phyloP scores from a whole-genome alignment of 2,329 filamentous ascomycete genomes.

The Pseudopithomyces chartarum region DNA sequence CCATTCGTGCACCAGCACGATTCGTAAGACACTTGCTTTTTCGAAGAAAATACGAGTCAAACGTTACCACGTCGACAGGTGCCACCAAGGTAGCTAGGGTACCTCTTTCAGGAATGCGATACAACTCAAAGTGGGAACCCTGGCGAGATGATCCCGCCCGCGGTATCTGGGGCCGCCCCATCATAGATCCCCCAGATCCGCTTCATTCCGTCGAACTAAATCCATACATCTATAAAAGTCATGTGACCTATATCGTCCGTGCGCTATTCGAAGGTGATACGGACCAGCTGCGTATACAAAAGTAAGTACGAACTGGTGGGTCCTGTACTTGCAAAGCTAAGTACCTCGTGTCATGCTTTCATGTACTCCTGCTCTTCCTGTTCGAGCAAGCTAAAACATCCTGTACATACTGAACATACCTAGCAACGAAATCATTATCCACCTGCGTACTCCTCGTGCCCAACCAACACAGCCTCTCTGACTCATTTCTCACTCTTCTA shows the following conservation, averaged over 20 bases:
- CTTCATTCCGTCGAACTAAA: background rate
- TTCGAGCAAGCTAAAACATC: background rate
- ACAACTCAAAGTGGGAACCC: background rate
- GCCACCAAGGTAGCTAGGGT: background rate
- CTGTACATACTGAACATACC: background rate
- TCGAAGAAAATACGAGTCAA: background rate
- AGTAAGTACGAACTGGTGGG: conserved; percentile 1
- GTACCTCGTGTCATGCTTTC: background rate
- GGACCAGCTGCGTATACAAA: background rate
- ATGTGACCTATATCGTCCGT: background rate
- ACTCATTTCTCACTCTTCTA: conserved; percentile 4
- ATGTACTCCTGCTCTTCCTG: background rate
- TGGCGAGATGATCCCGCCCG: background rate
- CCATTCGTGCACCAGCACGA: no score
- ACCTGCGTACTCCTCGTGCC: background rate
- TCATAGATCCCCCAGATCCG: background rate
- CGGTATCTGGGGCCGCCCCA: background rate
- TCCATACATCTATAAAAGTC: background rate
- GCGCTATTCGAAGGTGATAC: background rate
- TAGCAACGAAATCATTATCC: background rate
- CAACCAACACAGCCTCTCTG: background rate
- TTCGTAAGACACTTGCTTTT: background rate
- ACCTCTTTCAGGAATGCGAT: background rate
- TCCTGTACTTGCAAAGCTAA: background rate
- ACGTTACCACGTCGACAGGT: background rate